Percentiles rank a stretch among this genome's conserved stretches.
Evolutionary conservation across 106 monocot species (phyloP).

Genomic region (Allium cepa): DNA sequence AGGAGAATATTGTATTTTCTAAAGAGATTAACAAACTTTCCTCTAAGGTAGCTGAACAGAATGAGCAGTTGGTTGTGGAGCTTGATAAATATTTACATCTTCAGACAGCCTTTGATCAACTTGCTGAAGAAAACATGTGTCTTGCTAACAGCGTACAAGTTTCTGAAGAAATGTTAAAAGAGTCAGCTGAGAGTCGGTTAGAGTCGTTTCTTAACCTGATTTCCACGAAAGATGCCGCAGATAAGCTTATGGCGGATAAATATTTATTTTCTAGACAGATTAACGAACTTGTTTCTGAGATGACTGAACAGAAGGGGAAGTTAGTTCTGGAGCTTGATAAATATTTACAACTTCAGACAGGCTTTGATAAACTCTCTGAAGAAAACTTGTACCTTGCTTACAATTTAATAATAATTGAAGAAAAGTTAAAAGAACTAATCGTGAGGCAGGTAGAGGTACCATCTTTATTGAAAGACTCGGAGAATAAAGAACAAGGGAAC

Average conservation of each 20-base stretch:
- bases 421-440: slow-evolving; percentile 35
- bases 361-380: slow-evolving; percentile 35
- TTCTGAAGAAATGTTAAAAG: slow-evolving; percentile 31
- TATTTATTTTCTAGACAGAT: slow-evolving; percentile 49
- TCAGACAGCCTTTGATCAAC: slow-evolving; percentile 36
- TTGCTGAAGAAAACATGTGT: slow-evolving; percentile 49
- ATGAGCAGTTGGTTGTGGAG: slow-evolving; percentile 32
- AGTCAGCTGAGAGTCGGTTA: slow-evolving; percentile 9
- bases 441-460: not conserved
- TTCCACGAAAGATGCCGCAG: slow-evolving; percentile 10
- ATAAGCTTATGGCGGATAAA: slow-evolving; percentile 28
- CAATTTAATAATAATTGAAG: slow-evolving; percentile 30
- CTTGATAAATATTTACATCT: slow-evolving; percentile 37
- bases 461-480: slow-evolving; percentile 9
- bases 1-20: slow-evolving; percentile 34
- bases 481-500: slow-evolving; percentile 5
- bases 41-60: slow-evolving; percentile 36
- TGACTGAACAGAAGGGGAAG: slow-evolving; percentile 42
- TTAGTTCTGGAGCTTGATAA: slow-evolving; percentile 32
- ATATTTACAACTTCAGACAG: slow-evolving; percentile 34
- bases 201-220: not conserved
- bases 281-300: slow-evolving; percentile 26
- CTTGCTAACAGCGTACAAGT: slow-evolving; percentile 36
- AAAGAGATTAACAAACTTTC: slow-evolving; percentile 49
- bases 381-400: slow-evolving; percentile 48